Evolutionary conservation across 2,329 filamentous ascomycete genomes (phyloP), one percentile per base, ranked within the genome.

Genomic region (Neofusicoccum sp.): DNA sequence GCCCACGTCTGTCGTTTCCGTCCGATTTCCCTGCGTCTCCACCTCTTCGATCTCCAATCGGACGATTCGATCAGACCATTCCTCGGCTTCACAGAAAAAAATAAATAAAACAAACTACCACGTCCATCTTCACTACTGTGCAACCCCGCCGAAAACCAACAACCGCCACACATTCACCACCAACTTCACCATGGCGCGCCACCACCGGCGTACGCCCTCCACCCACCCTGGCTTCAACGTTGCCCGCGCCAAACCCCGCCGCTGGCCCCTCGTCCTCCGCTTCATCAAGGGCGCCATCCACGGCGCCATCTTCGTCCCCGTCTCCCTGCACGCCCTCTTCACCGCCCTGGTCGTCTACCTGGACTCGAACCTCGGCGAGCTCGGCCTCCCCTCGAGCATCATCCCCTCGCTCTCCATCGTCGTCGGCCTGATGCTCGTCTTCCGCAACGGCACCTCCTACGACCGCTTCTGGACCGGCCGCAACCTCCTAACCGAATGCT

Each of bases 381-480:
- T 87, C 34, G 81, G 79, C 40, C 77, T 88, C 36, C 85, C 86
- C 7, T 78, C 78, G 49, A 82, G 77, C 65, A 86, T 87, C 63
- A 84, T 88, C 45, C 85, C 86, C 1, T 84, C 80, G 12, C 75
- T 88, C 1, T 85, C 82, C 34, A 88, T 88, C 60, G 86, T 88
- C 54, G 85, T 88, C 2, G 86, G 86, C 67, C 71, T 88, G 41
- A 87, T 88, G 80, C 83, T 88, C 34, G 86, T 88, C 30, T 88
- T 88, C 74, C 81, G 86, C 38, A 88, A 88, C 66, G 79, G 82
- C 65, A 87, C 85, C 3, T 82, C 79, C 58, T 88, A 87, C 73
- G 85, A 86, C 65, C 79, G 85, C 1, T 88, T 87, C 75, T 88
- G 85, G 85, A 81, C 82, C 3, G 84, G 83, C 4, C 75, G 84